Evolutionary conservation across 805 yeast genomes (phyloP), one percentile per base, ranked within the genome.

Genomic region (Lipomyces chichibuensis): DNA sequence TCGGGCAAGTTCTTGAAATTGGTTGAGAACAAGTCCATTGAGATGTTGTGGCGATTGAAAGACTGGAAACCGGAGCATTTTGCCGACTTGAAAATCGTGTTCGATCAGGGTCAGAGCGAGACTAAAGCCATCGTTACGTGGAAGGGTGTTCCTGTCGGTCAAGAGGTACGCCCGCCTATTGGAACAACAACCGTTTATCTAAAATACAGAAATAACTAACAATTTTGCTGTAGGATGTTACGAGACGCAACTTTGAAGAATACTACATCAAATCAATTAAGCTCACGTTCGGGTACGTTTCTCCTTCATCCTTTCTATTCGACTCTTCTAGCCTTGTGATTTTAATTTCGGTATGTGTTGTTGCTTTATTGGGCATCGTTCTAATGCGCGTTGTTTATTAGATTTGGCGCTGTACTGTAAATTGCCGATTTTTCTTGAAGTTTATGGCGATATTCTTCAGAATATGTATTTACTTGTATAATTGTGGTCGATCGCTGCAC

Each of bases 91-190:
- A 82, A 82, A 27, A 84, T 94, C 72, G 82, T 80, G 51, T 85
- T 95, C 71, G 85, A 85, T 65, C 91, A 91, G 76, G 95, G 94
- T 35, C 84, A 85, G n/a, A 85, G 90, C 56, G 98, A 92, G 74
- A 95, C 99, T 2, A 87, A 84, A 66, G 82, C 93, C 80, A 86
- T 87, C 67, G 92, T 92, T 23, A 81, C 83, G 56, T 92, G 94
- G 86, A 82, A 86, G 20, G 98, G 98, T 17, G 89, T 95, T 60
- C 99, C 99, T 20, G 83, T 94, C 52, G 99, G 98, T 14, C 96
- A 95, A 77, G 98, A 95, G 64, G 70, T 66, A 23, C 27, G 69
- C 75, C 2, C 32, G 29, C n/a, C n/a, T 13, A 8, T 57, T 37
- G 7, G 11, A 5, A 13, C 35, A 5, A 13, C 35, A 17, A 32